A percentile compares a stretch with the other conserved stretches of the same genome.
These are phyloP conservation scores for Tylopilus sp. DNA, from an alignment of 768 basidiomycete genomes.

Conservation along the genomic window DNA sequence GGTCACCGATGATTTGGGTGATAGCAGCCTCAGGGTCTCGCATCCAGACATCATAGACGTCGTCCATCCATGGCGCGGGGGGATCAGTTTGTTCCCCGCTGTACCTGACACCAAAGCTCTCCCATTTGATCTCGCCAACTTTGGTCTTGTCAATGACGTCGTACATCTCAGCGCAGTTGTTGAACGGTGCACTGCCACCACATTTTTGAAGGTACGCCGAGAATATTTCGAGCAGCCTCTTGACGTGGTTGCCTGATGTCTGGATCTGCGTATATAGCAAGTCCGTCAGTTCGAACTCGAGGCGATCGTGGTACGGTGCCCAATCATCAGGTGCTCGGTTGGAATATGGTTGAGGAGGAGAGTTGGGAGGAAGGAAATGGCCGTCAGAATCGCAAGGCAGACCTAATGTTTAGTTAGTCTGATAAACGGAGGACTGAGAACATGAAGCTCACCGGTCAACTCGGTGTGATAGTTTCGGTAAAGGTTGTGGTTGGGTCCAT, in stretches of 20 bases:
- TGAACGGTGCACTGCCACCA: background rate
- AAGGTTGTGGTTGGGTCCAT: background rate
- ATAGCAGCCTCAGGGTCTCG: background rate
- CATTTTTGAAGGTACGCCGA: background rate
- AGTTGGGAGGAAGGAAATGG: background rate
- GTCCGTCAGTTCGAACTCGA: background rate
- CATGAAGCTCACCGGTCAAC: background rate
- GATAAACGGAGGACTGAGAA: no score
- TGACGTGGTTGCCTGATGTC: background rate
- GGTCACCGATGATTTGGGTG: background rate
- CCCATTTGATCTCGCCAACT: background rate
- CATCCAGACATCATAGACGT: background rate
- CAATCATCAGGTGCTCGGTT: background rate
- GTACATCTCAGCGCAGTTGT: background rate
- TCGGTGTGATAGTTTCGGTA: constrained; percentile 3
- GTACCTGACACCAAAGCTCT: background rate
- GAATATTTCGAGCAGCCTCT: background rate
- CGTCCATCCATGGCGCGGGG: background rate
- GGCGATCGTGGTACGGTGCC: background rate
- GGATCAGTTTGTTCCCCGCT: background rate
- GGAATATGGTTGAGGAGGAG: background rate
- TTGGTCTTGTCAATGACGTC: background rate
- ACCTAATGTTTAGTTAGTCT: background rate
- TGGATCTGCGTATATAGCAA: background rate
- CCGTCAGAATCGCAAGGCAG: background rate